phyloP scores from a whole-genome alignment of 257 asterid genomes.

The Solanum paucissectum region DNA sequence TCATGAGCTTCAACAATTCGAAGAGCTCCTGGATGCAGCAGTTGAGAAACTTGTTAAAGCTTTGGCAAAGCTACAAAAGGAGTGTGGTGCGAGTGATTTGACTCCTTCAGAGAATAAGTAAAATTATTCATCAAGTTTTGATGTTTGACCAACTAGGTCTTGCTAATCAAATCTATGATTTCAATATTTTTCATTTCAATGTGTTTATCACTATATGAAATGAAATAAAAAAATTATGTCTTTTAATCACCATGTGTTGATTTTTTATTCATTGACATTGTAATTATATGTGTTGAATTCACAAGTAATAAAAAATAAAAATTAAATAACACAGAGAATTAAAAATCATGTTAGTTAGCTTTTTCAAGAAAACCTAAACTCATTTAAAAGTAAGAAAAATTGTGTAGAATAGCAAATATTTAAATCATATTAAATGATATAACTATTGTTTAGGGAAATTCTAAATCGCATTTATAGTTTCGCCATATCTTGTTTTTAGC shows the following conservation, averaged over 20 bases:
- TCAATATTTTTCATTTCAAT: no score
- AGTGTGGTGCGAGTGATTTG: no score
- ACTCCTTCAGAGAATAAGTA: background rate
- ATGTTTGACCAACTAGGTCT: background rate
- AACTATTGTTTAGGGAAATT: no score
- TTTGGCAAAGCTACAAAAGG: no score
- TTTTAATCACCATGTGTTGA: no score
- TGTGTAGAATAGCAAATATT: no score
- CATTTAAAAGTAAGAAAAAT: background rate
- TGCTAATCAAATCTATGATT: background rate
- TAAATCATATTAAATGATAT: background rate
- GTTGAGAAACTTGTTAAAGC: no score
- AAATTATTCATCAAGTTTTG: accelerated
- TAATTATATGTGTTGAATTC: background rate
- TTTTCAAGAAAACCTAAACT: no score
- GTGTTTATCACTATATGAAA: background rate
- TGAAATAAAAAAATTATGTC: no score
- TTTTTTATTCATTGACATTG: background rate
- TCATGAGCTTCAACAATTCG: no score
- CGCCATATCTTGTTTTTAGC: background rate
- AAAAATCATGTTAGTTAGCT: no score
- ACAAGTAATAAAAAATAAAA: background rate
- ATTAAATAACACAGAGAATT: accelerated
- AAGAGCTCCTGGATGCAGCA: no score
- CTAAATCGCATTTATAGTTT: background rate